A percentile compares a stretch with the other conserved stretches of the same genome.
phyloP scores from a whole-genome alignment of 2,329 filamentous ascomycete genomes.

The Sclerotinia glacialis region DNA sequence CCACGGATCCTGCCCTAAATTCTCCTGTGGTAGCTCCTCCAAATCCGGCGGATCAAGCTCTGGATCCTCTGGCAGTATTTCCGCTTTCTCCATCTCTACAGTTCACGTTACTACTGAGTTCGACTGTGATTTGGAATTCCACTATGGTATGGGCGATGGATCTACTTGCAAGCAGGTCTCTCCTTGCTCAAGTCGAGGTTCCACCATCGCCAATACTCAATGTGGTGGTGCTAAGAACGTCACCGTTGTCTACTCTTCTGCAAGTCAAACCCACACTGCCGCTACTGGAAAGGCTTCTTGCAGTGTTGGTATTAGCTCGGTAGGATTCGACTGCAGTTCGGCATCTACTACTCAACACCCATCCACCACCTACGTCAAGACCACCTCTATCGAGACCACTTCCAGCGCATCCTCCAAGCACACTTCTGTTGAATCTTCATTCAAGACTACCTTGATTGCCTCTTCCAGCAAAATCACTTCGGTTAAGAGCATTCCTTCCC shows the following conservation, averaged over 20 bases:
- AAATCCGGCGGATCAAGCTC: neutral
- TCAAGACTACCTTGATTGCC: neutral
- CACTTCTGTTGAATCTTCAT: constrained; percentile 7
- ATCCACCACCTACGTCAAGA: constrained; percentile 24
- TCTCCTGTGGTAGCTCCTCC: constrained; percentile 48
- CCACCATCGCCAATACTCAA: constrained; percentile 75
- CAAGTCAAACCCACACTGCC: constrained; percentile 48
- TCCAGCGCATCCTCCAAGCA: neutral
- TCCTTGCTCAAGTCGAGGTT: constrained; percentile 64
- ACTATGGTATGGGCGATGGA: constrained; percentile 83
- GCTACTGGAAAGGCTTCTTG: constrained; percentile 56
- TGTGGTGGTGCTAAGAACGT: constrained; percentile 89
- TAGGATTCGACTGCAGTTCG: constrained; percentile 69
- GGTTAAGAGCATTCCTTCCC: neutral
- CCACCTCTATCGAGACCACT: constrained; percentile 13
- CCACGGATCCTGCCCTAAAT: constrained; percentile 53
- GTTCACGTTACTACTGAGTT: constrained; percentile 72
- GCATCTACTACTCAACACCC: constrained; percentile 30
- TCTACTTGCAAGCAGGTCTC: constrained; percentile 76
- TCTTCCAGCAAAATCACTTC: neutral
- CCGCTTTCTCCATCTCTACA: constrained; percentile 68
- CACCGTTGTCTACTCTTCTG: constrained; percentile 58
- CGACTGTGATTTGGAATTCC: constrained; percentile 77
- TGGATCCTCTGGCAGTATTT: constrained; percentile 41
- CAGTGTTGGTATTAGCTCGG: constrained; percentile 68